phyloP scores from a whole-genome alignment of 2,329 filamentous ascomycete species.

The Lecanosticta acicola region DNA sequence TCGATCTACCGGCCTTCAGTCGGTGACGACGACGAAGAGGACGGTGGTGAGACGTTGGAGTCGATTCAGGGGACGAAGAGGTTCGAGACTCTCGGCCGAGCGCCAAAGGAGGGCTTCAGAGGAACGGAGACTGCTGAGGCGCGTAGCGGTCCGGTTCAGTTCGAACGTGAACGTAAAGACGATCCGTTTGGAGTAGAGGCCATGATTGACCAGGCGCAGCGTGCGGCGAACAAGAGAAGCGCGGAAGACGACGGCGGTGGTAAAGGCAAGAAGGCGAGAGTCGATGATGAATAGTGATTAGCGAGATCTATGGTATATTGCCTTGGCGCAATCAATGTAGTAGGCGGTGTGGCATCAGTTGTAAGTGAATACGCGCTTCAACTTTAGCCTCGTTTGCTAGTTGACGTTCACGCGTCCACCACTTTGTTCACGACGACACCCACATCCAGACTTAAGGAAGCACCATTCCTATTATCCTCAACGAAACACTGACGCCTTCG shows the following conservation, averaged over 20 bases:
- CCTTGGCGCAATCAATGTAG: not conserved
- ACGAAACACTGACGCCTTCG: too few relatives aligned
- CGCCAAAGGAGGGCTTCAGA: slow-evolving; percentile 73
- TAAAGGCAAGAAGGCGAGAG: slow-evolving; percentile 64
- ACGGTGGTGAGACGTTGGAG: slow-evolving; percentile 73
- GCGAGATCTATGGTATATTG: not conserved
- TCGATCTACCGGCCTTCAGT: slow-evolving; percentile 84
- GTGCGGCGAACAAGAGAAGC: slow-evolving; percentile 65
- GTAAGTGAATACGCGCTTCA: slow-evolving; percentile 5
- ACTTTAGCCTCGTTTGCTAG: not conserved
- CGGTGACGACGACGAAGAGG: slow-evolving; percentile 66
- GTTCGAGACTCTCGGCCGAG: slow-evolving; percentile 83
- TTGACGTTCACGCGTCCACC: not conserved
- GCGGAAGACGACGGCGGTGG: slow-evolving; percentile 61
- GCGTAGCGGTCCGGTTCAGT: slow-evolving; percentile 88
- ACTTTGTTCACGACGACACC: not conserved
- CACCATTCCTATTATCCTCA: too few relatives aligned
- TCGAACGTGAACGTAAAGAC: slow-evolving; percentile 71
- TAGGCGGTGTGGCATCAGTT: not conserved
- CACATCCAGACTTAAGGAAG: too few relatives aligned
- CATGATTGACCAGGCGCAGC: slow-evolving; percentile 75
- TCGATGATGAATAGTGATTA: slow-evolving; percentile 53
- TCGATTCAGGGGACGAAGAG: slow-evolving; percentile 79
- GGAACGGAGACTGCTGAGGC: slow-evolving; percentile 77
- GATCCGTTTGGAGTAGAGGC: slow-evolving; percentile 94